Conservation (phyloP, 2,329 filamentous ascomycete genomes). For the Ophiostoma himal-ulmi region DNA sequence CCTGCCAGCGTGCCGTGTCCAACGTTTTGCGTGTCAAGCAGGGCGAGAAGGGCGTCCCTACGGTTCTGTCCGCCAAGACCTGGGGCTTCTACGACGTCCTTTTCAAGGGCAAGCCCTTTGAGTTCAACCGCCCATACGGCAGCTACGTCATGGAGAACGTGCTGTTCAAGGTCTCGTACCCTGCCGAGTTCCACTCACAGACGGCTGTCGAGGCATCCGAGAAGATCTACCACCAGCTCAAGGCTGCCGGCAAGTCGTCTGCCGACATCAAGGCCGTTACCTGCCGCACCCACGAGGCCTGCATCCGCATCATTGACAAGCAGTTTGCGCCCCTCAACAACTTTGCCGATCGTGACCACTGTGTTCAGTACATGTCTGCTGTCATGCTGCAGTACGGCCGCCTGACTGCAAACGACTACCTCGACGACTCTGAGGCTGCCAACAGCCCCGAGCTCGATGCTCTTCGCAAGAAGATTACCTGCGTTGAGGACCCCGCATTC, state of each 20-base stretch:
- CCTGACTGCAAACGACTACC: constrained; percentile 88
- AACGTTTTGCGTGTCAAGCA: constrained; percentile 83
- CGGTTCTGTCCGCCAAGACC: constrained; percentile 81
- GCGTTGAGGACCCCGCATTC: constrained; percentile 93
- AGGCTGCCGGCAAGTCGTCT: constrained; percentile 79
- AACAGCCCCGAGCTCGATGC: constrained; percentile 84
- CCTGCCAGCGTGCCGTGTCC: constrained; percentile 92
- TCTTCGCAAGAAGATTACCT: constrained; percentile 87
- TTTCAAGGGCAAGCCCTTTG: constrained; percentile 92
- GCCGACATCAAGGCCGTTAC: constrained; percentile 89
- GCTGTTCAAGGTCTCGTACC: constrained; percentile 88
- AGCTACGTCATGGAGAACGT: constrained; percentile 99
- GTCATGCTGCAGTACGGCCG: constrained; percentile 95
- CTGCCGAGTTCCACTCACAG: constrained; percentile 95
- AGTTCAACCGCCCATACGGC: constrained; percentile 93
- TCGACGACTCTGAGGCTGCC: constrained; percentile 85
- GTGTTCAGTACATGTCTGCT: constrained; percentile 98
- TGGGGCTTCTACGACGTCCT: constrained; percentile 99
- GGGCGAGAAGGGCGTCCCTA: constrained; percentile 86
- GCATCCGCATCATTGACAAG: constrained; percentile 99
- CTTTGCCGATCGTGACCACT: constrained; percentile 99
- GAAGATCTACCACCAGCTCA: constrained; percentile 78
- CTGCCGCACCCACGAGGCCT: constrained; percentile 96
- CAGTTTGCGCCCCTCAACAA: constrained; percentile 89
- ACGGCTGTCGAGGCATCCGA: constrained; percentile 93